Evolutionary conservation across 306 rosid species (phyloP), one percentile per base, ranked within the genome.

Genomic region (Quercus suber): DNA sequence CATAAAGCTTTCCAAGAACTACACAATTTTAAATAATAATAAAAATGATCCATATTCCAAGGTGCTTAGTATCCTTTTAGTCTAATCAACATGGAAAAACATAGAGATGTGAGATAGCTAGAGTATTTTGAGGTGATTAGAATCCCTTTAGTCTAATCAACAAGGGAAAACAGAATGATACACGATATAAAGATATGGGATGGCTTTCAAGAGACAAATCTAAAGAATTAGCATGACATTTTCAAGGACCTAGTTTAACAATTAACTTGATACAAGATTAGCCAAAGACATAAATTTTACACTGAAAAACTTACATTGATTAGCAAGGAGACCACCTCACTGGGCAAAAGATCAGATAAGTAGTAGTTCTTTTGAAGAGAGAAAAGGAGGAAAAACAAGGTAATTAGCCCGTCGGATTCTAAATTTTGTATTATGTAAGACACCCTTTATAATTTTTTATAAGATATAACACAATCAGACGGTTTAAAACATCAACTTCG

Each of bases 331-430:
- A 45, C 52, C 52, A 33, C 49, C 72, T 35, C 4, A 49, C 27
- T 19, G 17, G 27, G 41, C 15, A 25, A 28, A 12, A 63, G 37
- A 35, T 27, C 20, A 63, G 69, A 1, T 49, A 55, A 27, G 76
- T 63, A 4, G 41, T 13, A 27, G 23, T 37, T n/a, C 74, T 18
- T 25, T 14, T 37, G 5, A 15, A 76, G 49, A 63, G 68, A 59
- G 10, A 58, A 21, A 33, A 9, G 51, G 52, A 35, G 52, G 45
- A 10, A 52, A 58, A 58, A 9, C 17, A 67, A 37, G 20, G 49
- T 20, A 71, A 68, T 74, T 77, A 18, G 61, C 58, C 55, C 51
- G 64, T 41, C 6, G 33, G 35, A 68, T 41, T 68, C 74, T 55
- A n/a, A 20, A 58, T 3, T 35, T 71, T 14, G 60, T 23, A 28